These are phyloP conservation scores for Casuarina cunninghamiana DNA, from an alignment of 306 rosid species.

Conservation along the genomic window DNA sequence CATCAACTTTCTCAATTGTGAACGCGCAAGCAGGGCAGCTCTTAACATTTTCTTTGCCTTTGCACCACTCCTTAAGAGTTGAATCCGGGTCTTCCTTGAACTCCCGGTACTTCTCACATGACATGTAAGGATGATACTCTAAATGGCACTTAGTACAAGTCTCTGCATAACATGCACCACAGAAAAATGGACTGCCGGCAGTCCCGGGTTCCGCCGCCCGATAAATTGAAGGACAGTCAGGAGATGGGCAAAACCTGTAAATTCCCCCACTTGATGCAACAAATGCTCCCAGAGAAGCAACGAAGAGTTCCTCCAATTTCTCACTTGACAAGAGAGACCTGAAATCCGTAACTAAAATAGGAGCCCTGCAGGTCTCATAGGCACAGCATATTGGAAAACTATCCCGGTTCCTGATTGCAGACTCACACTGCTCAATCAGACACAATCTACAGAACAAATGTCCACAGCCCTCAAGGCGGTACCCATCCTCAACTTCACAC, in stretches of 20 bases:
- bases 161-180: constrained; percentile 86
- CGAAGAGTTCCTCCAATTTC: constrained; percentile 84
- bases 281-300: constrained; percentile 82
- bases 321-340: constrained; percentile 52
- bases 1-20: constrained; percentile 79
- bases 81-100: constrained; percentile 84
- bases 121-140: constrained; percentile 77
- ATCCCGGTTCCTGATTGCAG: constrained; percentile 71
- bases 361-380: constrained; percentile 48
- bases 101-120: constrained; percentile 71
- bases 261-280: constrained; percentile 58
- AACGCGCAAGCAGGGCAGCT: constrained; percentile 62
- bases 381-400: constrained; percentile 75
- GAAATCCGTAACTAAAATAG: constrained; percentile 57
- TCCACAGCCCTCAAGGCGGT: constrained; percentile 69
- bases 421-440: constrained; percentile 82
- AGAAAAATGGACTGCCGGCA: constrained; percentile 60
- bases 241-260: constrained; percentile 85
- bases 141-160: constrained; percentile 84
- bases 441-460: constrained; percentile 70
- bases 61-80: constrained; percentile 81
- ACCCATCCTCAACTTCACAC: constrained; percentile 82
- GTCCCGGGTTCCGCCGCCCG: constrained; percentile 51
- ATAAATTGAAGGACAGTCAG: constrained; percentile 87
- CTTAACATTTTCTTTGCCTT: constrained; percentile 76